Conservation (phyloP, 2,329 filamentous ascomycete genomes). For the Botrytis galanthina region DNA sequence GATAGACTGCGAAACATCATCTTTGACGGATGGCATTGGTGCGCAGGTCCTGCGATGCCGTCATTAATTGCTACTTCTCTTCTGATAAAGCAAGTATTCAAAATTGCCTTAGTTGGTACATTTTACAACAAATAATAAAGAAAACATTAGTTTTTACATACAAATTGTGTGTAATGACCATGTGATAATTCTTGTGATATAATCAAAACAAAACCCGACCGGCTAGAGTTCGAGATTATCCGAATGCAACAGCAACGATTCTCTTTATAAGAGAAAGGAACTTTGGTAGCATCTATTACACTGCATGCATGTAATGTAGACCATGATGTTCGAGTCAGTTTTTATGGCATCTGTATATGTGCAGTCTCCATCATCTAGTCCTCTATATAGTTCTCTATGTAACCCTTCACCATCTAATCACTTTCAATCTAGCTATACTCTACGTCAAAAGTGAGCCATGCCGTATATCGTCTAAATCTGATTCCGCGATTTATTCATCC, state of each 20-base stretch:
- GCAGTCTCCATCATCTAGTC: not conserved
- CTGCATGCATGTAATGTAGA: not conserved
- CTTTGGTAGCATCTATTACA: not conserved
- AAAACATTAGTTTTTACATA: not conserved
- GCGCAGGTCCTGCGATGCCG: constrained; percentile 44
- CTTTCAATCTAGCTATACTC: not conserved
- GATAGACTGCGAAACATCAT: constrained; percentile 37
- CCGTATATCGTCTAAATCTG: not conserved
- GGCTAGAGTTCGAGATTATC: not conserved
- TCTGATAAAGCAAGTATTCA: constrained; percentile 20
- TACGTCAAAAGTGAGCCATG: not conserved
- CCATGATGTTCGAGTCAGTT: not conserved
- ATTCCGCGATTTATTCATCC: not conserved
- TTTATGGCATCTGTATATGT: not conserved
- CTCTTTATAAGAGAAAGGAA: not conserved
- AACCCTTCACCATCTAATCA: not conserved
- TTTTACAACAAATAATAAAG: constrained; percentile 19
- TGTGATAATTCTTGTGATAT: not conserved
- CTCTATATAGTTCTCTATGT: not conserved
- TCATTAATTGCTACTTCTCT: constrained; percentile 40
- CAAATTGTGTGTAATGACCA: not conserved
- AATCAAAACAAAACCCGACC: not conserved
- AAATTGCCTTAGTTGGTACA: constrained; percentile 12
- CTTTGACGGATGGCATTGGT: constrained; percentile 41
- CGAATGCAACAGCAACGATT: not conserved